These are phyloP conservation scores for Candida anglica DNA, from an alignment of 805 yeast genomes.

Conservation along the genomic window DNA sequence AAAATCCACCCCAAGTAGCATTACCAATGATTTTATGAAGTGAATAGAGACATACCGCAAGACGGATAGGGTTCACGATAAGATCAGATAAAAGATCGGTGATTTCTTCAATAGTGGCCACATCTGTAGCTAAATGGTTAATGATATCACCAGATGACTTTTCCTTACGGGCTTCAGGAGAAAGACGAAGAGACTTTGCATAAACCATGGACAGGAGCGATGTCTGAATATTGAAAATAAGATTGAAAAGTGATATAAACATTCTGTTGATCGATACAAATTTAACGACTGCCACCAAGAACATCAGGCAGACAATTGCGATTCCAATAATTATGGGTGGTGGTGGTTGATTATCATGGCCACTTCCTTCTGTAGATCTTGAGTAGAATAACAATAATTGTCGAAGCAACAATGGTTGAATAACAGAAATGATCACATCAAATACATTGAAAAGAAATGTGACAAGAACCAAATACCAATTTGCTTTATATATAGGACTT, in stretches of 20 bases:
- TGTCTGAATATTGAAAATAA: conserved; percentile 14
- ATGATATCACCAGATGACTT: conserved; percentile 32
- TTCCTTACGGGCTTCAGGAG: conserved; percentile 27
- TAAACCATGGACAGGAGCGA: conserved; percentile 22
- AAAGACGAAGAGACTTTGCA: conserved; percentile 22
- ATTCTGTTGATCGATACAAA: conserved; percentile 19
- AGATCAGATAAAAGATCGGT: conserved; percentile 14
- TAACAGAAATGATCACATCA: conserved; percentile 17
- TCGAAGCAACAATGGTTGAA: conserved; percentile 28
- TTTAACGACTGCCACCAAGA: conserved; percentile 18
- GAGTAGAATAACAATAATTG: conserved; percentile 23
- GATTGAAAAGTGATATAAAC: conserved; percentile 9
- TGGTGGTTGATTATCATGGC: conserved; percentile 7
- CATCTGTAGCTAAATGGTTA: conserved; percentile 29
- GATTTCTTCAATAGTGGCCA: conserved; percentile 12
- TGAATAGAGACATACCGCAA: conserved; percentile 23
- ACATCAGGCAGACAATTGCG: conserved; percentile 20
- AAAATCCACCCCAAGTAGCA: conserved; percentile 35
- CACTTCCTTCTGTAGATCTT: conserved; percentile 7
- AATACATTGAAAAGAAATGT: conserved; percentile 12
- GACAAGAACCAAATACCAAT: conserved; percentile 1
- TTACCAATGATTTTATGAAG: conserved; percentile 30
- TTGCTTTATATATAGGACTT: background rate
- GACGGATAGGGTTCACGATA: conserved; percentile 19
- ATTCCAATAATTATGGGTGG: conserved; percentile 26